Percentiles rank a stretch among this genome's conserved stretches.
phyloP scores from a whole-genome alignment of 2,329 filamentous ascomycete species.

The Pseudocercospora pini-densiflorae region DNA sequence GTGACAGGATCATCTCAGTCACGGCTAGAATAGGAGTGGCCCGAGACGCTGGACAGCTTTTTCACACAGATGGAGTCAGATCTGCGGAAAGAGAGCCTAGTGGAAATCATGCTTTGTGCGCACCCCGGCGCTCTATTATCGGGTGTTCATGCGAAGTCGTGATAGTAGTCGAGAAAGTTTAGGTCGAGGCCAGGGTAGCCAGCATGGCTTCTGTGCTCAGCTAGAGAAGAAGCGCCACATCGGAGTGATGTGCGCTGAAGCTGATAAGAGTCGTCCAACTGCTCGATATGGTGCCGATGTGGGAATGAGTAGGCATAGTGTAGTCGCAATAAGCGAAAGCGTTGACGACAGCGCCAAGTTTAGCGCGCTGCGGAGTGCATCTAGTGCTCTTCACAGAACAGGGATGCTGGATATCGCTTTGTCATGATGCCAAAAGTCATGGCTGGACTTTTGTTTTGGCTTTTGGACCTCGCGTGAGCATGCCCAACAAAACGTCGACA shows the following conservation, averaged over 20 bases:
- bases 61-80: not conserved
- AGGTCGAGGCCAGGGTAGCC: not conserved
- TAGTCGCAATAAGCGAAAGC: not conserved
- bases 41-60: not conserved
- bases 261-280: constrained; percentile 1
- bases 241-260: not conserved
- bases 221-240: too few relatives aligned
- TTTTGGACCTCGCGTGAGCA: not conserved
- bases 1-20: not conserved
- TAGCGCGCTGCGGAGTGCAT: not conserved
- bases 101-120: not conserved
- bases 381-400: not conserved
- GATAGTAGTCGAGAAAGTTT: not conserved
- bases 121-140: not conserved
- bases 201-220: too few relatives aligned
- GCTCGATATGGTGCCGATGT: not conserved
- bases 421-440: not conserved
- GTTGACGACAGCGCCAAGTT: too few relatives aligned
- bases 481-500: not conserved
- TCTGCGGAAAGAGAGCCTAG: not conserved
- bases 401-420: not conserved
- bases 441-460: too few relatives aligned
- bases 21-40: not conserved
- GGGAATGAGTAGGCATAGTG: not conserved
- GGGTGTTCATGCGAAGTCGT: not conserved